phyloP scores from a whole-genome alignment of 371 early-diverging fungal species.

The Apophysomyces sp. region DNA sequence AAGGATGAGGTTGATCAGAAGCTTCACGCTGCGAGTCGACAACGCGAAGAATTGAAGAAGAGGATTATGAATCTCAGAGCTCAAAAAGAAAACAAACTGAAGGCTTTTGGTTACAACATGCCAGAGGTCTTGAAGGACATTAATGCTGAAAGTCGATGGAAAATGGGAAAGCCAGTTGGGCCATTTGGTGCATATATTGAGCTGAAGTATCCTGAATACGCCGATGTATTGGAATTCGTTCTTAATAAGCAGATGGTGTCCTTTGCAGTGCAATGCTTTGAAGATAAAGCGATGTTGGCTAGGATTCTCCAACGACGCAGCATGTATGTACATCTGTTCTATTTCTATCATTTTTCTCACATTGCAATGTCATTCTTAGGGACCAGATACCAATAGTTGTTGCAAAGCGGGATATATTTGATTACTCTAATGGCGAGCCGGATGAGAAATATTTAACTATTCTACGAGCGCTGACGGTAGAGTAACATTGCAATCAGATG shows the following conservation, averaged over 20 bases:
- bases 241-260: slow-evolving; percentile 68
- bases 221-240: slow-evolving; percentile 67
- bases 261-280: slow-evolving; percentile 75
- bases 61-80: slow-evolving; percentile 29
- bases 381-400: slow-evolving; percentile 54
- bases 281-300: slow-evolving; percentile 60
- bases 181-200: slow-evolving; percentile 80
- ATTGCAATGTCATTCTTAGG: background rate
- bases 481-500: background rate
- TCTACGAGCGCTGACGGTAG: slow-evolving; percentile 62
- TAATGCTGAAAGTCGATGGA: slow-evolving; percentile 53
- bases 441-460: slow-evolving; percentile 62
- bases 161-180: slow-evolving; percentile 71
- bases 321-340: slow-evolving; percentile 50
- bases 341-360: background rate
- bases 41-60: background rate
- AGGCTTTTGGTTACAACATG: slow-evolving; percentile 71
- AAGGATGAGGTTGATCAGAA: background rate
- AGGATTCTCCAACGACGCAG: slow-evolving; percentile 48
- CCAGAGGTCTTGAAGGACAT: slow-evolving; percentile 71
- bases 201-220: slow-evolving; percentile 65
- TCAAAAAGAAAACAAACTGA: slow-evolving; percentile 65
- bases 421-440: slow-evolving; percentile 75
- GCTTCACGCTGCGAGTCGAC: background rate
- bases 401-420: slow-evolving; percentile 64